These are phyloP conservation scores for Ceratocystis cacaofunesta DNA, from an alignment of 2,329 filamentous ascomycete genomes.

Conservation along the genomic window DNA sequence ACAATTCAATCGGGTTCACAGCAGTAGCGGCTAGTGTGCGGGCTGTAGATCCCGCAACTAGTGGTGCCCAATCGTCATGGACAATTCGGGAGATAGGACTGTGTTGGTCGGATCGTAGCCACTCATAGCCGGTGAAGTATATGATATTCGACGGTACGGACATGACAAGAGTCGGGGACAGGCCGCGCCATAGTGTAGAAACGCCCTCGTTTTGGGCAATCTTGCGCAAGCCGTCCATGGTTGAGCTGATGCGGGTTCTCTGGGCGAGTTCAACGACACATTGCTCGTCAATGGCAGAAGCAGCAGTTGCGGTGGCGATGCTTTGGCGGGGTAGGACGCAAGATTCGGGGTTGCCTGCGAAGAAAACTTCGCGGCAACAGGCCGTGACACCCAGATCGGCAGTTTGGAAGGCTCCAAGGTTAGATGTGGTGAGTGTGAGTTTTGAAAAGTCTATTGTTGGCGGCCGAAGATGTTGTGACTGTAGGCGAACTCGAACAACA, in stretches of 20 bases:
- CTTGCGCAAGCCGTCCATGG: constrained; percentile 80
- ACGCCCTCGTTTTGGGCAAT: constrained; percentile 88
- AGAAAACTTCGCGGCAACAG: constrained; percentile 95
- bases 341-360: constrained; percentile 69
- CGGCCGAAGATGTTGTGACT: constrained; percentile 54
- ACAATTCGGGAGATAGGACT: constrained; percentile 55
- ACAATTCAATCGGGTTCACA: constrained; percentile 85
- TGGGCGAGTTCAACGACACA: constrained; percentile 84
- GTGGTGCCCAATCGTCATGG: constrained; percentile 58
- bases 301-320: constrained; percentile 23
- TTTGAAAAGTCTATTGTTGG: constrained; percentile 39
- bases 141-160: constrained; percentile 91
- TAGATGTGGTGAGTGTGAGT: constrained; percentile 36
- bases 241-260: constrained; percentile 72
- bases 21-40: constrained; percentile 66
- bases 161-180: constrained; percentile 92
- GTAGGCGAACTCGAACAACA: constrained; percentile 85
- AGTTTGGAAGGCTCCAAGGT: constrained; percentile 54
- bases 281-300: constrained; percentile 36
- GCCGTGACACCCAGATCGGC: constrained; percentile 78
- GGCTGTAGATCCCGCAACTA: constrained; percentile 65
- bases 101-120: constrained; percentile 57
- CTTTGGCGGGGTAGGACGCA: constrained; percentile 57
- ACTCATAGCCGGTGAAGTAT: constrained; percentile 97
- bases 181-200: constrained; percentile 74